Percentiles rank a stretch among this genome's conserved stretches.
phyloP scores from a whole-genome alignment of 345 rosid species.

The Citrus inodora region DNA sequence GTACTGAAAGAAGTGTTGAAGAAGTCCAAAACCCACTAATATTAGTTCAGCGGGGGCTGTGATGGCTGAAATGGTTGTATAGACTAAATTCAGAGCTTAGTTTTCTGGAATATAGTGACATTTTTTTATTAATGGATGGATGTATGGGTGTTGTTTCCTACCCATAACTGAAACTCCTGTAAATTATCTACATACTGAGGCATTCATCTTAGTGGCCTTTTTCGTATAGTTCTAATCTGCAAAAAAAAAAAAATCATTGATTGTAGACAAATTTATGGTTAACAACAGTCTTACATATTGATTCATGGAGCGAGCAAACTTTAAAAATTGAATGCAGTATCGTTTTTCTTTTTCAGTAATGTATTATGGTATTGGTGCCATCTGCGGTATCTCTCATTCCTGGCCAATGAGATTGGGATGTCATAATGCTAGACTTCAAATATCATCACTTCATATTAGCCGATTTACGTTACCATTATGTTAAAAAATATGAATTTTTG shows the following conservation, averaged over 20 bases:
- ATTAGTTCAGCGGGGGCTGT: not conserved
- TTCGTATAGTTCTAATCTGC: not conserved
- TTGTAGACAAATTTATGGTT: not conserved
- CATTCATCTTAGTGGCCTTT: conserved; percentile 4
- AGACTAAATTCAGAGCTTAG: not conserved
- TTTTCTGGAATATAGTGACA: not conserved
- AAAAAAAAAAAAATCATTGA: not conserved
- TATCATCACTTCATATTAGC: too few relatives aligned
- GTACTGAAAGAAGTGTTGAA: conserved; percentile 35
- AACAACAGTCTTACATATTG: not conserved
- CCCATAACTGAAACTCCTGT: conserved; percentile 7
- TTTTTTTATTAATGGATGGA: not conserved
- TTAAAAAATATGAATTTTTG: too few relatives aligned
- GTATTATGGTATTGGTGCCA: too few relatives aligned
- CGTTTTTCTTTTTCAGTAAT: too few relatives aligned
- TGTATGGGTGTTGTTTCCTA: not conserved
- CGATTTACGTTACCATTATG: too few relatives aligned
- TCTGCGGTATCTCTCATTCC: too few relatives aligned
- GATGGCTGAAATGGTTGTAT: not conserved
- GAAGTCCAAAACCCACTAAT: conserved; percentile 14
- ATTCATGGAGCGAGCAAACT: not conserved
- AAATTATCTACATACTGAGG: conserved; percentile 26
- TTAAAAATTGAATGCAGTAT: too few relatives aligned
- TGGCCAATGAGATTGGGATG: too few relatives aligned
- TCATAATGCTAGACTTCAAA: too few relatives aligned